Base-by-base conservation (phyloP, 805 yeast genomes). In the Saccharomycopsis sp. region DNA sequence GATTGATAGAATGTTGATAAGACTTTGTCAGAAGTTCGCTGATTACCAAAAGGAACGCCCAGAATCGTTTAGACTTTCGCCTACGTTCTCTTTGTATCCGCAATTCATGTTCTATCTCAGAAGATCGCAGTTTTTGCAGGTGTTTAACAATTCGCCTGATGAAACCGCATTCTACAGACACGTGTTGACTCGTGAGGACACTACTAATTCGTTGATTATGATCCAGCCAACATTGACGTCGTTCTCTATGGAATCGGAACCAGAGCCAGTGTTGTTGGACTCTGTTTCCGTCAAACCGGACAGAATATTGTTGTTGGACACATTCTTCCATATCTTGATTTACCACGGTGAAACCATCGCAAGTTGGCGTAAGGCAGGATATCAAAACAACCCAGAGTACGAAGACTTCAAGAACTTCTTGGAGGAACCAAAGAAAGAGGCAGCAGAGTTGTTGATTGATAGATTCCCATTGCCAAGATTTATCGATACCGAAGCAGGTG, bases 401-500 rank as follows among this genome's bases (percentile, higher is more conserved):
- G 81, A 73, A 17, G 79, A 82, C 59, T 83, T 85, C 68, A 80
- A 78, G 63, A 80, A 77, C 38, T 84, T 84, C 63, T 72, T 85
- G 58, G 84, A 81, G 57, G 78, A 77, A 29, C 89, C 90, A 17
- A 80, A 83, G 64, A 70, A 73, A 58, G 89, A 84, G 64, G 89
- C 89, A 9, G 83, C 85, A 60, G 84, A 81, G 54, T 75, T 85
- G 38, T 73, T 85, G 47, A 75, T 81, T 61, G 89, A 85, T 65
- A 72, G 90, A 64, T 85, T 82, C 74, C 90, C 90, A 56, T 74
- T 85, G 62, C 90, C 90, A 3, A 75, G 90, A 65, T 85, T 84
- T 64, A 83, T 85, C 56, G 89, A 85, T 66, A 83, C 88, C 24
- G 88, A 85, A 64, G 89, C 84, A 68, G 89, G 89, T 57, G 89